Evolutionary conservation across 2,329 filamentous ascomycete species (phyloP).

Genomic region (Aureobasidium sp.): DNA sequence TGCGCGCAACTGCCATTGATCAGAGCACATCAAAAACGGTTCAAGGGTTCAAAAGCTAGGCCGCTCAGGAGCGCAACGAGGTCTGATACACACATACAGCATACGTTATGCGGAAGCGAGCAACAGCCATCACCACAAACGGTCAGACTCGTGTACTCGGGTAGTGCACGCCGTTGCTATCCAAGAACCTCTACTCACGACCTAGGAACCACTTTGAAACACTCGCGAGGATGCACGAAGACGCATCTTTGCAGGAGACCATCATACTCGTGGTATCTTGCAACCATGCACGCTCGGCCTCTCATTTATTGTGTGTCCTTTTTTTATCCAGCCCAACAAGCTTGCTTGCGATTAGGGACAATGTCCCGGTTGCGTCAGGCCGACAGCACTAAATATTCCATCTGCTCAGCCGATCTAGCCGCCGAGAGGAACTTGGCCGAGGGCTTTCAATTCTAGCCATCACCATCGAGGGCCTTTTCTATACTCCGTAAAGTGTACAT

Average conservation of each 20-base stretch:
- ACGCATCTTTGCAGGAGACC: constrained; percentile 1
- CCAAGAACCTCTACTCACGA: constrained; percentile 9
- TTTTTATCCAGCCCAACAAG: background rate
- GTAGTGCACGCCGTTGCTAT: constrained; percentile 4
- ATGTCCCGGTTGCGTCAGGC: background rate
- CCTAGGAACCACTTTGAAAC: constrained; percentile 7
- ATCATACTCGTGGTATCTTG: background rate
- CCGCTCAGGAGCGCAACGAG: background rate
- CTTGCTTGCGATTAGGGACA: background rate
- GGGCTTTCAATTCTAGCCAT: background rate
- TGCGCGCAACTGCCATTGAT: background rate
- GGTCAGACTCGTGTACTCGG: background rate
- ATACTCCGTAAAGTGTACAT: background rate
- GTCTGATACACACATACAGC: background rate
- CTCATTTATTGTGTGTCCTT: background rate
- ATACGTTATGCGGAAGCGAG: background rate
- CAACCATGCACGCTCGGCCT: constrained; percentile 7
- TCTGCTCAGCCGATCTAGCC: background rate
- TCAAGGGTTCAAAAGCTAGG: background rate
- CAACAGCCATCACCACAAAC: constrained; percentile 8
- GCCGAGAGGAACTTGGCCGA: background rate
- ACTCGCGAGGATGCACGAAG: constrained; percentile 1
- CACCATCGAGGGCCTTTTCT: background rate
- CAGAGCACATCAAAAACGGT: background rate
- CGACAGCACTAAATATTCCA: background rate